phyloP scores from a whole-genome alignment of 441 rosid genomes.

The Euphorbia celastroides region DNA sequence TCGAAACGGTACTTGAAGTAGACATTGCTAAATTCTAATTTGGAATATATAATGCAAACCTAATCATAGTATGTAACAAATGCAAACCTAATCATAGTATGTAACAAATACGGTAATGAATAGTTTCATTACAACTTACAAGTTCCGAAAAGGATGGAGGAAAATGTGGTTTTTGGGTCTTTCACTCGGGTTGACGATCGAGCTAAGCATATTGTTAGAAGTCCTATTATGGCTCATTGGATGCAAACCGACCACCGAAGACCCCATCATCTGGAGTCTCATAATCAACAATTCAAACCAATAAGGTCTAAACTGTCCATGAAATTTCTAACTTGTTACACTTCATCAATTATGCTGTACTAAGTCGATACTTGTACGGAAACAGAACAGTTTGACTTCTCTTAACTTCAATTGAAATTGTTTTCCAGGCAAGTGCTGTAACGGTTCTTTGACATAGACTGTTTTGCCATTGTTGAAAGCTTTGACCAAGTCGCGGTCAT shows the following conservation, averaged over 20 bases:
- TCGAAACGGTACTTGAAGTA: no score
- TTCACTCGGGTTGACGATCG: no score
- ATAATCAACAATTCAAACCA: conserved; percentile 20
- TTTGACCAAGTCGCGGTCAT: not conserved
- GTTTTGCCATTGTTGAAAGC: not conserved
- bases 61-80: no score
- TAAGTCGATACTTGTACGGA: conserved; percentile 16
- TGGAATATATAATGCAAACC: no score
- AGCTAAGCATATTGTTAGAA: no score
- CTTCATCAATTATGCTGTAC: conserved; percentile 20
- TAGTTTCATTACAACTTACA: no score
- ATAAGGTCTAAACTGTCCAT: conserved; percentile 23
- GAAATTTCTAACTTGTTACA: conserved; percentile 25
- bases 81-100: no score
- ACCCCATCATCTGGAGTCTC: conserved; percentile 34
- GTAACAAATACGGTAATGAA: no score
- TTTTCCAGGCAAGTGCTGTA: not conserved
- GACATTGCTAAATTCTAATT: no score
- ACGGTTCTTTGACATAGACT: not conserved
- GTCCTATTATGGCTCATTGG: no score
- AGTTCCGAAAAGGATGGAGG: no score
- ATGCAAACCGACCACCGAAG: conserved; percentile 19
- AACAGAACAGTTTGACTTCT: conserved; percentile 11
- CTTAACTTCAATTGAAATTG: conserved; percentile 10
- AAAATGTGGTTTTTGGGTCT: no score